Conservation (phyloP, 2,329 filamentous ascomycete genomes). For the Colletotrichum sp. region DNA sequence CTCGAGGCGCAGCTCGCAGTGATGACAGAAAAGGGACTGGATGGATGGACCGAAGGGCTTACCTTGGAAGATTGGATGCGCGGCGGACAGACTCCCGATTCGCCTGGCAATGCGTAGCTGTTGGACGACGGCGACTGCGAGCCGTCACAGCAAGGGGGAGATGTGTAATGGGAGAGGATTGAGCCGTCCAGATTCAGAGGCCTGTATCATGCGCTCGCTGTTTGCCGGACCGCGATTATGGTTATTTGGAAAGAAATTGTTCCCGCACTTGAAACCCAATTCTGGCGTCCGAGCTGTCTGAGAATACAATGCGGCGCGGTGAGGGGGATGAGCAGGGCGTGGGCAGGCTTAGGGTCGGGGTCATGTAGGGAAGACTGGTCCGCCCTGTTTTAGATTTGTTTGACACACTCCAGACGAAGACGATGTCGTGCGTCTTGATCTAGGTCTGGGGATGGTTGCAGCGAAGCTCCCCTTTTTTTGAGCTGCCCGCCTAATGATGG, state of each 20-base stretch:
- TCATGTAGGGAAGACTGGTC: not conserved
- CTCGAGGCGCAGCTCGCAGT: not conserved
- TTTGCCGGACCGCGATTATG: conserved; percentile 2
- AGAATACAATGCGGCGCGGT: conserved; percentile 15
- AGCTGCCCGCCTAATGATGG: not conserved
- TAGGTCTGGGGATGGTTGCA: conserved; percentile 5
- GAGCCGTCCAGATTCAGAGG: not conserved
- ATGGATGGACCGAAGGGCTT: not conserved
- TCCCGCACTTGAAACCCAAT: conserved; percentile 22
- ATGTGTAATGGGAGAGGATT: conserved; percentile 1
- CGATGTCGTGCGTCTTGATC: conserved; percentile 9
- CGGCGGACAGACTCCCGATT: conserved; percentile 6
- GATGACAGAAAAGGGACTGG: not conserved
- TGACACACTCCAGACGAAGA: conserved; percentile 21
- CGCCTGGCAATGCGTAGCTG: conserved; percentile 12
- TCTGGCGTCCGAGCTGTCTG: conserved; percentile 21
- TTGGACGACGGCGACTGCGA: not conserved
- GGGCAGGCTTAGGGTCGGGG: not conserved
- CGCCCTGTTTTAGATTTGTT: conserved; percentile 22
- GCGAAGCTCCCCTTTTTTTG: not conserved
- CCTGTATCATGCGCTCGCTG: not conserved
- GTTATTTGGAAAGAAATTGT: conserved; percentile 16
- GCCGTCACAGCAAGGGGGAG: conserved; percentile 7
- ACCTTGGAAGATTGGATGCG: conserved; percentile 10
- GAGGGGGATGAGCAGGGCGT: not conserved